Percentiles rank a stretch among this genome's conserved stretches.
phyloP scores from a whole-genome alignment of 2,329 filamentous ascomycete genomes.

The Paraconiothyrium brasiliense region DNA sequence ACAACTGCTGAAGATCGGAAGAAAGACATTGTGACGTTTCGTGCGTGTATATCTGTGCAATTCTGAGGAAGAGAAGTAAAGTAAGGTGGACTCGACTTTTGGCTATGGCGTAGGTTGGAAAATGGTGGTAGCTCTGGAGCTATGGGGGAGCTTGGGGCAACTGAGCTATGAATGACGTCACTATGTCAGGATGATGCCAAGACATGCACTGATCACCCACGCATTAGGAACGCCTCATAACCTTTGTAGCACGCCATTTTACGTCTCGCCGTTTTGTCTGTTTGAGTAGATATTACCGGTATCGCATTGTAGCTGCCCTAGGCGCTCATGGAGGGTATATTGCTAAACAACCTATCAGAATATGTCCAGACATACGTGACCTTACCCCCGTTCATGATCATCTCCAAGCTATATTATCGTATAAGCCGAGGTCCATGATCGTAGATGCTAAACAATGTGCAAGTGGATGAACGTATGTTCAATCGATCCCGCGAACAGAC shows the following conservation, averaged over 20 bases:
- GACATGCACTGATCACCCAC: constrained; percentile 5
- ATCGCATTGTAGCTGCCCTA: constrained; percentile 3
- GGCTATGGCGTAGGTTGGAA: constrained; percentile 10
- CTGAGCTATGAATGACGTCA: constrained; percentile 12
- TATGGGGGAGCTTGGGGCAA: constrained; percentile 17
- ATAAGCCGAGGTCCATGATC: background rate
- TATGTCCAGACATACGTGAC: constrained; percentile 12
- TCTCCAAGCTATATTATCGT: background rate
- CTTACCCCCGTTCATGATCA: background rate
- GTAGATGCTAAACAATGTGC: constrained; percentile 1
- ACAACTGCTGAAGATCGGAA: constrained; percentile 41
- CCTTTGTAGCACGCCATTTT: background rate
- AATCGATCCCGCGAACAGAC: constrained; percentile 46
- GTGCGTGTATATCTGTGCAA: constrained; percentile 10
- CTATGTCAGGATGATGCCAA: constrained; percentile 8
- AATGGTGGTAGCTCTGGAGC: constrained; percentile 4
- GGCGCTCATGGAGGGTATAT: constrained; percentile 19
- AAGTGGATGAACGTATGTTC: constrained; percentile 16
- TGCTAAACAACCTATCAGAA: constrained; percentile 16
- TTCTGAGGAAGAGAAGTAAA: constrained; percentile 8
- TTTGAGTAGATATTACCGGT: background rate
- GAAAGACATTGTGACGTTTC: constrained; percentile 39
- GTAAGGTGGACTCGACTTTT: constrained; percentile 9
- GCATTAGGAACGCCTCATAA: background rate
- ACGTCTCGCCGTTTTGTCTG: background rate